Evolutionary conservation across 441 rosid genomes (phyloP).

Genomic region (Euphorbia schlechtendalii): DNA sequence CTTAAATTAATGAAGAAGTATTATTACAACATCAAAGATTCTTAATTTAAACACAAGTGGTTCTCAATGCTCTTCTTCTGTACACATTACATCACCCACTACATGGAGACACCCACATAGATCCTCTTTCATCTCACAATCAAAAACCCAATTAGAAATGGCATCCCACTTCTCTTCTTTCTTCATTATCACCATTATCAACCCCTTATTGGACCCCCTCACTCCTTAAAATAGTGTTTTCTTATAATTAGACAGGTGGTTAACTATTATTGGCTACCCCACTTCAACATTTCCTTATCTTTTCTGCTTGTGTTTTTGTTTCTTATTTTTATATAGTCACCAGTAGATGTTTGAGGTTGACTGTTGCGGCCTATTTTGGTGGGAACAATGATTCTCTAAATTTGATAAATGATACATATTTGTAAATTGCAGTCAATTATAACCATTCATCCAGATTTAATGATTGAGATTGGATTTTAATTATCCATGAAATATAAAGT

Average conservation of each 20-base stretch:
- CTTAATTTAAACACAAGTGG: constrained; percentile 31
- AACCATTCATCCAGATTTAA: too few species aligned
- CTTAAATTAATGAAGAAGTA: constrained; percentile 1
- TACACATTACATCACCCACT: constrained; percentile 27
- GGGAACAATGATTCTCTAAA: too few species aligned
- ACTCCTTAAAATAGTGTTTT: constrained; percentile 11
- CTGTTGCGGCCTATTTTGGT: too few species aligned
- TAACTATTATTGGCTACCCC: constrained; percentile 6
- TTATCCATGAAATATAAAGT: too few species aligned
- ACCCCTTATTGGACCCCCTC: constrained; percentile 20
- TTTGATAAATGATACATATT: too few species aligned
- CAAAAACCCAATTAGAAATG: constrained; percentile 14
- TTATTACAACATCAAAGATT: constrained; percentile 23
- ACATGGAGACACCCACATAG: constrained; percentile 24
- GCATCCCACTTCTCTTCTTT: constrained; percentile 15
- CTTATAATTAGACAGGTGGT: background rate
- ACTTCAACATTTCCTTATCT: background rate
- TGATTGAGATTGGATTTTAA: too few species aligned
- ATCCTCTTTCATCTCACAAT: constrained; percentile 18
- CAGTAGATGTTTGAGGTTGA: background rate
- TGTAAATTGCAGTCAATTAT: too few species aligned
- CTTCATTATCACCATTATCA: constrained; percentile 22
- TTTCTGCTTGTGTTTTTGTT: too few species aligned
- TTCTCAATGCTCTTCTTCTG: constrained; percentile 26
- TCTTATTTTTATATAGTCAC: background rate